Conservation (phyloP, 257 asterid species). For the Lavandula angustifolia region DNA sequence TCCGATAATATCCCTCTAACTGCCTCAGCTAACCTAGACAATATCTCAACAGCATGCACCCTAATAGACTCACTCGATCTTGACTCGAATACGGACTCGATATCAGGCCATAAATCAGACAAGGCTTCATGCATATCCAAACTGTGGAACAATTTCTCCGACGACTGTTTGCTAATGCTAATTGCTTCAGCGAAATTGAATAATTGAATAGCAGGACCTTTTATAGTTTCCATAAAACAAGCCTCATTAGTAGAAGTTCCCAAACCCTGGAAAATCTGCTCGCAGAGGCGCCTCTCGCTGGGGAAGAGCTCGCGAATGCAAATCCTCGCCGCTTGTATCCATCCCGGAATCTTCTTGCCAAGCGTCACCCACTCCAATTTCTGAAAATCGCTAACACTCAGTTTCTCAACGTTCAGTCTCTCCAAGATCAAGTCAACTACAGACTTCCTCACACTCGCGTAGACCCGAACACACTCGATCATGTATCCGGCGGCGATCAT, state of each 20-base stretch:
- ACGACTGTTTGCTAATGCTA: constrained; percentile 72
- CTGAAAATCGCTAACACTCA: constrained; percentile 82
- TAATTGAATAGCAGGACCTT: constrained; percentile 81
- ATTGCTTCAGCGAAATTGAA: constrained; percentile 89
- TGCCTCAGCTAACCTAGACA: constrained; percentile 83
- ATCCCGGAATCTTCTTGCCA: constrained; percentile 76
- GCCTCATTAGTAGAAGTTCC: constrained; percentile 59
- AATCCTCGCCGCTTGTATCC: constrained; percentile 80
- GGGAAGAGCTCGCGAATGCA: constrained; percentile 74
- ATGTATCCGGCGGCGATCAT: constrained; percentile 67
- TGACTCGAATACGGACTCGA: constrained; percentile 67
- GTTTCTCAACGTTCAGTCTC: constrained; percentile 61
- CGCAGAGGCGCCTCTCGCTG: constrained; percentile 75
- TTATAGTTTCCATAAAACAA: constrained; percentile 78
- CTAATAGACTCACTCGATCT: constrained; percentile 70
- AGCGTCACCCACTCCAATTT: constrained; percentile 72
- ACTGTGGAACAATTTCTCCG: constrained; percentile 88
- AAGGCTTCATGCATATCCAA: constrained; percentile 85
- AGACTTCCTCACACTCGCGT: constrained; percentile 71
- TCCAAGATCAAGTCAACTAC: constrained; percentile 62
- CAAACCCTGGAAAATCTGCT: constrained; percentile 68
- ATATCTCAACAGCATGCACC: constrained; percentile 70
- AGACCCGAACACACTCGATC: constrained; percentile 85
- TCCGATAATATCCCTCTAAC: constrained; percentile 78
- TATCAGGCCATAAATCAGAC: constrained; percentile 70